Conservation (phyloP, 140 eudicot genomes). For the Artemisia princeps region DNA sequence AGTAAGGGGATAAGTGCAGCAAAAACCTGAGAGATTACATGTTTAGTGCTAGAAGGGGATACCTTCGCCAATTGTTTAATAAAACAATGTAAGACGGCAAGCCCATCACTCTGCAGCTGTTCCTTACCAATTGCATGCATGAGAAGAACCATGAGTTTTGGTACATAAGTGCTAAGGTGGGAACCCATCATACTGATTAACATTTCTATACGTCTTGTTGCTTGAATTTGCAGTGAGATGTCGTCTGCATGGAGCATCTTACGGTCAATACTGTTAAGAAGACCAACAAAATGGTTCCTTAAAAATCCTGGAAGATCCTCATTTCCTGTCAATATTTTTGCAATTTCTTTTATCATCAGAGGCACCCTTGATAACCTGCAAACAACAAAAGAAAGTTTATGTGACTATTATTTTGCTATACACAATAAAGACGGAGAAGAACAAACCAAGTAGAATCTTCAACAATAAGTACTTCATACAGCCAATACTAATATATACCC, state of each 20-base stretch:
- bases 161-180: slow-evolving; percentile 88
- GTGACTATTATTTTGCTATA: slow-evolving; percentile 11
- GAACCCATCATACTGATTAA: slow-evolving; percentile 87
- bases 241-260: slow-evolving; percentile 88
- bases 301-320: slow-evolving; percentile 90
- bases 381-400: slow-evolving; percentile 15
- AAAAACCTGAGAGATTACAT: slow-evolving; percentile 91
- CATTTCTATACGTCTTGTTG: slow-evolving; percentile 82
- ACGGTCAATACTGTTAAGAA: slow-evolving; percentile 82
- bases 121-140: slow-evolving; percentile 84
- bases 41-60: slow-evolving; percentile 87
- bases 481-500: neutral
- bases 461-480: neutral
- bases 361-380: slow-evolving; percentile 84
- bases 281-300: slow-evolving; percentile 78
- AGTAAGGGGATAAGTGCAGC: slow-evolving; percentile 93
- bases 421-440: neutral
- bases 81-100: slow-evolving; percentile 72
- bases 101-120: slow-evolving; percentile 79
- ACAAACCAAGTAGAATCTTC: slow-evolving; percentile 12
- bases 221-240: slow-evolving; percentile 76
- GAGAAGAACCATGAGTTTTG: slow-evolving; percentile 95
- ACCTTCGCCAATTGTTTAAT: slow-evolving; percentile 67
- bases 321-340: slow-evolving; percentile 63
- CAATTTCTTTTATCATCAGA: slow-evolving; percentile 70